Base-by-base conservation (phyloP, 495 filamentous ascomycete species). In the Delitschia confertaspora region DNA sequence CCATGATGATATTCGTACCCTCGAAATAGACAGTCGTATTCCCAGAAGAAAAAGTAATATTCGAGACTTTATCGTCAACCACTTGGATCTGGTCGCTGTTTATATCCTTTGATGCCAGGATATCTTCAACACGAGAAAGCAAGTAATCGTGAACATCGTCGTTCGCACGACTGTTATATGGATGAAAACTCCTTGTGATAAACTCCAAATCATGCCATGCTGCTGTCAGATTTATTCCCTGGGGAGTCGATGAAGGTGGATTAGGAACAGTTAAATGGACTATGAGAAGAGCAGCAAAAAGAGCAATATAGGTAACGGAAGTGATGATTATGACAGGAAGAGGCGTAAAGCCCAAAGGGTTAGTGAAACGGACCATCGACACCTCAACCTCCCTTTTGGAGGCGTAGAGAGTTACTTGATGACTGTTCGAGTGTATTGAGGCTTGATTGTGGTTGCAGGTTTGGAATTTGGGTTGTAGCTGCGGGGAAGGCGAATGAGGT, bases 1-100 rank as follows among this genome's bases (percentile, higher is more conserved):
- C 93, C 10, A 95, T 80, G 38, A 95, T 76, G 53, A 95, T 82
- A 56, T 98, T 98, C 25, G 77, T 91, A 14, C 86, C 85, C 65
- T 95, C 88, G 51, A 89, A 93, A 55, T 95, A 95, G 7, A 77
- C 74, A 30, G 69, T 82, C 26, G 71, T 57, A 14, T 69, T 57
- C 42, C 29, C 39, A 23, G n/a, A 53, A 40, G 60, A 66, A 34
- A 62, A 68, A 1, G 88, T 87, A 38, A 83, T 70, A 63, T 98
- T 96, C n/a, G 85, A 84, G 7, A 65, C 65, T 31, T 77, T 64
- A 58, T 96, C 88, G 50, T 56, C 47, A 26, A 56, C 48, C 34
- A 56, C 17, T 10, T 51, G 26, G 16, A 56, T 47, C 6, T 33
- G 37, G 33, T 55, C 63, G 33, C 55, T 49, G 38, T 25, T 33